Evolutionary conservation across 306 rosid genomes (phyloP).

Genomic region (Gastrolobium villosum): DNA sequence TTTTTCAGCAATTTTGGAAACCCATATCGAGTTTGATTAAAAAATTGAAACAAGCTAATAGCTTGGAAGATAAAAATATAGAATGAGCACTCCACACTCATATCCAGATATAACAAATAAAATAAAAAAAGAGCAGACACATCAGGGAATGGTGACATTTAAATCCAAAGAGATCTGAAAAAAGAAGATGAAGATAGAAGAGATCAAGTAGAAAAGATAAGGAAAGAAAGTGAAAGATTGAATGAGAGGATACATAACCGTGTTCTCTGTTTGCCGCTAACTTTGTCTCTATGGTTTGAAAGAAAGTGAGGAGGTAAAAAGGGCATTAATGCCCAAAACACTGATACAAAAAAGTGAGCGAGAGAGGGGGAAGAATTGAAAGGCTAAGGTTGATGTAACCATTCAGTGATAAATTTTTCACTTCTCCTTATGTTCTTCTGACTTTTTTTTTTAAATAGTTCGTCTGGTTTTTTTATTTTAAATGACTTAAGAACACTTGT

Average conservation of each 20-base stretch:
- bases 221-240: not conserved
- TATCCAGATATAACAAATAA: not conserved
- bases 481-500: too few relatives aligned
- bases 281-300: not conserved
- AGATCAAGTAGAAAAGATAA: not conserved
- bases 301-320: not conserved
- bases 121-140: not conserved
- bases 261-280: not conserved
- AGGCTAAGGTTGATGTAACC: constrained; percentile 12
- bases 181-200: not conserved
- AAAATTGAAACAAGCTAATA: too few relatives aligned
- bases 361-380: constrained; percentile 5
- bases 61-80: too few relatives aligned
- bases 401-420: constrained; percentile 30
- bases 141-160: not conserved
- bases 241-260: not conserved
- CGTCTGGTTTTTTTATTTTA: too few relatives aligned
- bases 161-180: constrained; percentile 38
- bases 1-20: too few relatives aligned
- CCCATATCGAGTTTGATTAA: too few relatives aligned
- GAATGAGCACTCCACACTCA: too few relatives aligned
- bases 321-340: not conserved
- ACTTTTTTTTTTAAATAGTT: too few relatives aligned
- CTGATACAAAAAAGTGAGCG: not conserved
- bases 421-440: not conserved